Evolutionary conservation across 2,329 filamentous ascomycete genomes (phyloP).

Genomic region (Sordariomycetes sp.): DNA sequence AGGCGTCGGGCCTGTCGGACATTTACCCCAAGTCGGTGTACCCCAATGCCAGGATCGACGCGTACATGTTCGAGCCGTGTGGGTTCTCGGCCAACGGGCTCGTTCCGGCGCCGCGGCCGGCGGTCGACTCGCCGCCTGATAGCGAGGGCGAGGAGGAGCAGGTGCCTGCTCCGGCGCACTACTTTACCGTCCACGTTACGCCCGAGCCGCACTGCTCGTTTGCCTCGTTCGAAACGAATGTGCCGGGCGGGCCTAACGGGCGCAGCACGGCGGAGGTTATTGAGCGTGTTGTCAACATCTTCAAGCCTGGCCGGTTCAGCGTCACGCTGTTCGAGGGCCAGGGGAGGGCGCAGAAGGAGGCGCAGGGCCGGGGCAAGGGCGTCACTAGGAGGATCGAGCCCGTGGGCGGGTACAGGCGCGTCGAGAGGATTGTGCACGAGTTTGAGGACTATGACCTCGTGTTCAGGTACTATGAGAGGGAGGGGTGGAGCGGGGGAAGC

Average conservation of each 20-base stretch:
- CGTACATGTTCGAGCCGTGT: constrained; percentile 92
- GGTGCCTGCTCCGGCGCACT: constrained; percentile 52
- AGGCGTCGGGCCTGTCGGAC: constrained; percentile 75
- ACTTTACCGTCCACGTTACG: constrained; percentile 97
- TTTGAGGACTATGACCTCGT: constrained; percentile 95
- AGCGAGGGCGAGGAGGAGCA: constrained; percentile 18
- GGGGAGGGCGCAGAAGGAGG: constrained; percentile 21
- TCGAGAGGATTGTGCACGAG: constrained; percentile 94
- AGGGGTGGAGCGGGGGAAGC: constrained; percentile 54
- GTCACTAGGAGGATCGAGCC: constrained; percentile 32
- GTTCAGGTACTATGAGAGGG: constrained; percentile 89
- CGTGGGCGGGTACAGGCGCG: constrained; percentile 73
- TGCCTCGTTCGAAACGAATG: constrained; percentile 96
- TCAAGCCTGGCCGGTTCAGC: constrained; percentile 94
- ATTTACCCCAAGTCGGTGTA: constrained; percentile 81
- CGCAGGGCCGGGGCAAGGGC: constrained; percentile 39
- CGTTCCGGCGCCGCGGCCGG: constrained; percentile 55
- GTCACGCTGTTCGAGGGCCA: constrained; percentile 91
- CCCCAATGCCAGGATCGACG: constrained; percentile 85
- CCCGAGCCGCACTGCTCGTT: constrained; percentile 96
- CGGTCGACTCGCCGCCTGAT: background rate
- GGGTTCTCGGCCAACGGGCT: constrained; percentile 97
- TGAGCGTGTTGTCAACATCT: constrained; percentile 87
- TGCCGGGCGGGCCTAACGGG: constrained; percentile 76
- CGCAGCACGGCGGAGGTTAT: constrained; percentile 84